These are phyloP conservation scores for Apostasia ramifera DNA, from an alignment of 106 monocot species.

Conservation along the genomic window DNA sequence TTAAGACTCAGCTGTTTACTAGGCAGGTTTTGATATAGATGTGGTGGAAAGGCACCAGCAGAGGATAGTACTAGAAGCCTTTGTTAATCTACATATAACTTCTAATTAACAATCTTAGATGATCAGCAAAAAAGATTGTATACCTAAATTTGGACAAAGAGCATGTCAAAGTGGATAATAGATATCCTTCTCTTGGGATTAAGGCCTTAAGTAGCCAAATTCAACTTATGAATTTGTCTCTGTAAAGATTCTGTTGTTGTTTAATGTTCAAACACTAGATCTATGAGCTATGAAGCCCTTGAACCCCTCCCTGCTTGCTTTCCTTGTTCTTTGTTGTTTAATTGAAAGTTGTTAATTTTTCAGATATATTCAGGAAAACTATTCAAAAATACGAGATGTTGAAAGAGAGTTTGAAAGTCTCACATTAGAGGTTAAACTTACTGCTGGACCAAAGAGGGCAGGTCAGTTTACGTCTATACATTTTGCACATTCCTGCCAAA, in stretches of 20 bases:
- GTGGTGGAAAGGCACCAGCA: no score
- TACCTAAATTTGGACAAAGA: no score
- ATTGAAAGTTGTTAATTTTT: neutral
- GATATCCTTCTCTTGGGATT: neutral
- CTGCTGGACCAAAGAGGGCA: conserved; percentile 97
- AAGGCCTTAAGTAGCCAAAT: neutral
- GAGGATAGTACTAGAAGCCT: no score
- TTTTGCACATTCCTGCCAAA: neutral
- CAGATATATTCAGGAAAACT: conserved; percentile 97
- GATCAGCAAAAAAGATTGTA: no score
- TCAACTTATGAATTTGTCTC: neutral
- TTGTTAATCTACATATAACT: no score
- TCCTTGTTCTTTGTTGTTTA: neutral
- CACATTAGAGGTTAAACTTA: conserved; percentile 84
- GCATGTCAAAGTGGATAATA: neutral
- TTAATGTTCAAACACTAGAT: neutral
- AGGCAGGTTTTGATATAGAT: no score
- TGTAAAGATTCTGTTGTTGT: neutral
- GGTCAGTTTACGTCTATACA: conserved; percentile 29
- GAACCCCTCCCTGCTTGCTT: neutral
- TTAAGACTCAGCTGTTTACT: no score
- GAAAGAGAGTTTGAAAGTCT: conserved; percentile 87
- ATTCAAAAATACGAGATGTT: conserved; percentile 96
- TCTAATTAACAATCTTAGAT: no score
- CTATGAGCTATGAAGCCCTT: neutral